Percentiles rank a stretch among this genome's conserved stretches.
phyloP scores from a whole-genome alignment of 768 basidiomycete genomes.

The Suillus ampliporus region DNA sequence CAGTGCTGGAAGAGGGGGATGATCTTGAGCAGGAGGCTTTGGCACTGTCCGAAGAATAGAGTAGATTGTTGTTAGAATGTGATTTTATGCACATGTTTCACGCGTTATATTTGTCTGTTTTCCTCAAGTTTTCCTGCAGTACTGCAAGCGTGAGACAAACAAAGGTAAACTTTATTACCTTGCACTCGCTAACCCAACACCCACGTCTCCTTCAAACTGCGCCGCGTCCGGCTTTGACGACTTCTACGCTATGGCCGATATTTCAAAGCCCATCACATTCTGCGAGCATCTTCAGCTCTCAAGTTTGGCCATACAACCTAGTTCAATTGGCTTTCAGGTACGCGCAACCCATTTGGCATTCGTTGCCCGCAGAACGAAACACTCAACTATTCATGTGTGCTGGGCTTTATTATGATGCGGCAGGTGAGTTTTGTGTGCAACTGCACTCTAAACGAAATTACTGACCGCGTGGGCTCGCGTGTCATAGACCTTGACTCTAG shows the following conservation, averaged over 20 bases:
- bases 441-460: background rate
- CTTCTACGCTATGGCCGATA: conserved; percentile 30
- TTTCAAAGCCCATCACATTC: conserved; percentile 80
- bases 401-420: conserved; percentile 24
- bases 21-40: conserved; percentile 75
- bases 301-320: conserved; percentile 93
- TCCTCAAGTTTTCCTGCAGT: conserved; percentile 7
- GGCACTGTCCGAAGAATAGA: conserved; percentile 64
- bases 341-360: conserved; percentile 40
- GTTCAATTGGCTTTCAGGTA: conserved; percentile 97
- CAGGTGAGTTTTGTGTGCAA: conserved; percentile 25
- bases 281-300: conserved; percentile 94
- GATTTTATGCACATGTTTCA: conserved; percentile 7
- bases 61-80: background rate
- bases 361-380: background rate
- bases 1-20: conserved; percentile 52
- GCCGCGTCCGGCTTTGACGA: conserved; percentile 21
- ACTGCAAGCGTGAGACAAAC: conserved; percentile 33
- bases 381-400: conserved; percentile 25
- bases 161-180: conserved; percentile 35
- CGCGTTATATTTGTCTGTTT: conserved; percentile 8
- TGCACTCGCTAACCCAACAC: conserved; percentile 25
- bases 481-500: conserved; percentile 84
- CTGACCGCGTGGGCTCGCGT: conserved; percentile 7
- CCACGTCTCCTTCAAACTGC: conserved; percentile 27